Evolutionary conservation across 1,284 basidiomycete genomes (phyloP), one percentile per base, ranked within the genome.

Genomic region (Hemileia vastatrix): DNA sequence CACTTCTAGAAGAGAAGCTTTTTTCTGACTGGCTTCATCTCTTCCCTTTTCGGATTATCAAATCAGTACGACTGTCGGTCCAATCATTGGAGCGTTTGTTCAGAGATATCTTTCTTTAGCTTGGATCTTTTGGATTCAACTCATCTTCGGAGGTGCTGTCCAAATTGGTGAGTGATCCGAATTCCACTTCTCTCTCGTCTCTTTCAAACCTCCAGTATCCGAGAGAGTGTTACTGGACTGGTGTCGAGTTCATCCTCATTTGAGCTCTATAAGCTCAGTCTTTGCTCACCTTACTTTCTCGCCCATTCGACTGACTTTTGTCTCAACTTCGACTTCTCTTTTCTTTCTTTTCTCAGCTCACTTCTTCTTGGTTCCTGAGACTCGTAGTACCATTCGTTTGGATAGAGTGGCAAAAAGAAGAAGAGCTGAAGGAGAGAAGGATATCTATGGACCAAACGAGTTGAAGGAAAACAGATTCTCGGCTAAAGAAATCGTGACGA

Each of bases 381-480:
- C 77, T 1, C 72, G 77, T 31, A 65, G 74, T 4, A 75, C 77
- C 0, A 70, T 78, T 44, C 57, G 78, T 8, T 70, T 79, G 15
- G 77, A 78, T 57, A 67, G 75, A 33, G 74, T 76, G 48, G 78
- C 78, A 13, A 76, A 76, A 62, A 67, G 72, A 3, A 70, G 73
- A 6, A 70, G 78, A 36, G 70, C 71, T 40, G 64, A 51, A 0
- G 77, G 76, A 19, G 67, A 75, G 47, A 56, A 66, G 24, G 72
- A 78, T 63, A 67, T 78, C 33, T 79, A 75, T 56, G 78, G 77
- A 2, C 78, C 78, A 6, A 73, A 72, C 63, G 77, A 78, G 65
- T 57, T 78, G 31, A 67, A 71, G 31, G 67, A 70, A 31, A 70
- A 77, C 49, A 70, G 75, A 1, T 76, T 78, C 60, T 70, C 71